Base-by-base conservation (phyloP, 2,329 filamentous ascomycete genomes). In the Tolypocladium tropicale region DNA sequence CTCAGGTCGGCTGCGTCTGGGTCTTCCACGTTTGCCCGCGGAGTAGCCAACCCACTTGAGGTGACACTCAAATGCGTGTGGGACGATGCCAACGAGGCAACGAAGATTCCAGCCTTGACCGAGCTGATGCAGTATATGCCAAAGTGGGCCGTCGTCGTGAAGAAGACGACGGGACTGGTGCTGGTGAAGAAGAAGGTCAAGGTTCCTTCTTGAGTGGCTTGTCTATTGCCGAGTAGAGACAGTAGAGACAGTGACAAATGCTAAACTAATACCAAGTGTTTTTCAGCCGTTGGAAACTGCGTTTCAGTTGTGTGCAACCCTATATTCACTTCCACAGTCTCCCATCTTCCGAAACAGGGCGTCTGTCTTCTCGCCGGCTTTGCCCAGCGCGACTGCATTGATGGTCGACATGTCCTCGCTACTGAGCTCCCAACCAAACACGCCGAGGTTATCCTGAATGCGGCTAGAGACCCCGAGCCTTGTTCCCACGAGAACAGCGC, bases 11-110 rank as follows among this genome's bases (percentile, higher is more conserved):
- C 4, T 6, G 21, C 21, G 11, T 11, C 4, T 16, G 41, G 9
- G 7, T 46, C 23, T 14, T 25, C 21, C 21, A 25, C 21, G 41
- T 6, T 28, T 2, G 28, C 10, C 28, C n/a, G 28, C 18, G 18
- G 33, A 48, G n/a, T 54, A 43, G 57, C 57, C 5, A 60, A 63
- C 16, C 52, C 58, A 6, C 67, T 90, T 36, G 78, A 77, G 60
- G 89, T 91, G 1, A 79, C 75, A 36, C 83, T 92, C 1, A 78
- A 86, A 18, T 97, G 94, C 71, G 76, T 89, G 34, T 97, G 92
- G 91, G 90, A 87, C 64, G 94, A 99, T 73, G 85, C 82, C 49
- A 96, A 96, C 65, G 73, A 75, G 37, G 70, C 73, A 2, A 86
- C 83, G 4, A 78, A 78, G 1, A 91, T 97, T 52, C 92, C 93